These are phyloP conservation scores for Nannizzia gypsea DNA, from an alignment of 2,329 filamentous ascomycete genomes.

Conservation along the genomic window DNA sequence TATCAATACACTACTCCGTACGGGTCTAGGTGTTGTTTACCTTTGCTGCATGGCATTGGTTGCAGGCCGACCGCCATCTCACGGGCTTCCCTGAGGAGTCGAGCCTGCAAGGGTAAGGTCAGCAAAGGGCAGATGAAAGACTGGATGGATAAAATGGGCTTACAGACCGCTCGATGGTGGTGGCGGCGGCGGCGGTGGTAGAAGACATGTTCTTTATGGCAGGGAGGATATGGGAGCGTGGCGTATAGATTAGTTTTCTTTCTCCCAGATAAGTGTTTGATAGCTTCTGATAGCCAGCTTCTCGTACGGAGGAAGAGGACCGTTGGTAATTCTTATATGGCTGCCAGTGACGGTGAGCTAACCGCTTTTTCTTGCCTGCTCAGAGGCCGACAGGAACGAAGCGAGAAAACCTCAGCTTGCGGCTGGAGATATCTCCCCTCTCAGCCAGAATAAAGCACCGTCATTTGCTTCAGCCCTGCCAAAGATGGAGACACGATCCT, in stretches of 20 bases:
- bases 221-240: not conserved
- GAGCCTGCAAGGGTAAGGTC: not conserved
- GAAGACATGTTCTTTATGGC: not conserved
- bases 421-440: not conserved
- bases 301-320: not conserved
- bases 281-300: no score
- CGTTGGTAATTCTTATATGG: not conserved
- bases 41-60: not conserved
- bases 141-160: not conserved
- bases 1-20: no score
- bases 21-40: not conserved
- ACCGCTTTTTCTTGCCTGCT: not conserved
- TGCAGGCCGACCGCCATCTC: not conserved
- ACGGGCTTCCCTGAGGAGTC: not conserved
- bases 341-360: not conserved
- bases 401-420: not conserved
- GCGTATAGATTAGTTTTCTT: not conserved
- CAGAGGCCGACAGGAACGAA: not conserved
- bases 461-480: not conserved
- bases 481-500: not conserved
- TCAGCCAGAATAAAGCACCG: not conserved
- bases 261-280: not conserved
- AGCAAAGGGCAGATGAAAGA: not conserved
- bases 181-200: not conserved
- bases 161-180: not conserved